Percentiles rank a stretch among this genome's conserved stretches.
These are phyloP conservation scores for Fusarium avenaceum DNA, from an alignment of 2,329 filamentous ascomycete genomes.

Conservation along the genomic window DNA sequence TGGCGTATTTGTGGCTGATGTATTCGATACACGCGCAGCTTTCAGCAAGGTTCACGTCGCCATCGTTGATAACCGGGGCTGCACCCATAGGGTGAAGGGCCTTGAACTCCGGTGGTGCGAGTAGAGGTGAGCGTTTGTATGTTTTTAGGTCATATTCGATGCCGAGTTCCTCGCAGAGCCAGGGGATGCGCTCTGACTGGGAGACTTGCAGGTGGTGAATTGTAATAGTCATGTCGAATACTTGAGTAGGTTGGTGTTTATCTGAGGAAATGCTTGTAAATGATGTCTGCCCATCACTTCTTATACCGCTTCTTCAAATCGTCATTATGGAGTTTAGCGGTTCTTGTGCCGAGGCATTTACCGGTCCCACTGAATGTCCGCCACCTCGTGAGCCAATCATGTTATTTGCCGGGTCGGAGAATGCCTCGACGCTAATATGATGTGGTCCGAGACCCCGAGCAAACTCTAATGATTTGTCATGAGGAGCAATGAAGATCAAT, in stretches of 20 bases:
- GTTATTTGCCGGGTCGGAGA: slow-evolving; percentile 13
- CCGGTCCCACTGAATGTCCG: slow-evolving; percentile 9
- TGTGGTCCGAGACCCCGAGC: not conserved
- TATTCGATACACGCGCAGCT: slow-evolving; percentile 73
- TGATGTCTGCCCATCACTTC: not conserved
- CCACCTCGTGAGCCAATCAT: not conserved
- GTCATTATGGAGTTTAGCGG: slow-evolving; percentile 17
- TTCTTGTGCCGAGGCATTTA: slow-evolving; percentile 26
- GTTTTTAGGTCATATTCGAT: slow-evolving; percentile 61
- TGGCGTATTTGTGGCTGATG: slow-evolving; percentile 67
- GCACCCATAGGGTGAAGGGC: slow-evolving; percentile 63
- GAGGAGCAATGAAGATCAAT: not conserved
- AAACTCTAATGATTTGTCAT: not conserved
- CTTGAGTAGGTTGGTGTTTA: not conserved
- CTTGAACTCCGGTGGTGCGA: slow-evolving; percentile 44
- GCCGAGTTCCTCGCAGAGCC: slow-evolving; percentile 74
- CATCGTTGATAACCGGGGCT: slow-evolving; percentile 72
- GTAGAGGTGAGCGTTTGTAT: slow-evolving; percentile 37
- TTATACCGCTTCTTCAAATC: slow-evolving; percentile 15
- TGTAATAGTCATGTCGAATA: slow-evolving; percentile 49
- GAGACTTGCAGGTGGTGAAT: slow-evolving; percentile 69
- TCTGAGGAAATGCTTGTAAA: not conserved
- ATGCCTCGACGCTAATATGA: not conserved
- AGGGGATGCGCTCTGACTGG: slow-evolving; percentile 74
- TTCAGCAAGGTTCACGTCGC: slow-evolving; percentile 67